Evolutionary conservation across 1,284 basidiomycete species (phyloP).

Genomic region (Pseudozyma sp.): DNA sequence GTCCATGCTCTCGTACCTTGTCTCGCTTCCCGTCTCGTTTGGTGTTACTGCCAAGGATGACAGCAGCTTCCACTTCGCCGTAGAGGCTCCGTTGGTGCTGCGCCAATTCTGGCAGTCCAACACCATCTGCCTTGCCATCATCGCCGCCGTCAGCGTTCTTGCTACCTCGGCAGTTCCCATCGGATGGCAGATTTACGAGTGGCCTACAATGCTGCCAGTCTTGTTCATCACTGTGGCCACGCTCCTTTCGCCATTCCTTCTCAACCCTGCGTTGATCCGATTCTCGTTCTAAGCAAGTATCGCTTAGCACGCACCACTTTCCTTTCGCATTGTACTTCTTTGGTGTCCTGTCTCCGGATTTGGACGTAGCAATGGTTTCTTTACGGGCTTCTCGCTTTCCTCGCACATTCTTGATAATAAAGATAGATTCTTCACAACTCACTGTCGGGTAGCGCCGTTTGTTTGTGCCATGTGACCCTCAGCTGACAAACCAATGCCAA

Average conservation of each 20-base stretch:
- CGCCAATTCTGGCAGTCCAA: slow-evolving; percentile 41
- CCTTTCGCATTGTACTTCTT: not conserved
- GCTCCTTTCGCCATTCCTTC: slow-evolving; percentile 22
- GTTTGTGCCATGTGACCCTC: too few species aligned
- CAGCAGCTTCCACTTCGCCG: slow-evolving; percentile 78
- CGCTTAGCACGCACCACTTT: not conserved
- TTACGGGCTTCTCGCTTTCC: not conserved
- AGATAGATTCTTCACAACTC: too few species aligned
- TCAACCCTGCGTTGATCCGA: slow-evolving; percentile 28
- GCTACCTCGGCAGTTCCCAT: slow-evolving; percentile 22
- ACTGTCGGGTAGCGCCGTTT: too few species aligned
- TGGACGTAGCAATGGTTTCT: slow-evolving; percentile 9
- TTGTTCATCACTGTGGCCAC: slow-evolving; percentile 25
- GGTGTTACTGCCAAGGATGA: slow-evolving; percentile 63
- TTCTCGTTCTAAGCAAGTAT: slow-evolving; percentile 24
- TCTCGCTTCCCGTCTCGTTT: slow-evolving; percentile 86
- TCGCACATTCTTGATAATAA: slow-evolving; percentile 3
- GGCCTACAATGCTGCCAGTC: slow-evolving; percentile 27
- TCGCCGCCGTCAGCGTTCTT: slow-evolving; percentile 19
- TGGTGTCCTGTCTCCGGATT: not conserved
- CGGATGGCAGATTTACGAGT: slow-evolving; percentile 30
- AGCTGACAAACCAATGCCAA: too few species aligned
- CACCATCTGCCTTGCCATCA: slow-evolving; percentile 19
- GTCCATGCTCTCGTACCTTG: slow-evolving; percentile 80
- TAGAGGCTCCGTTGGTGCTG: slow-evolving; percentile 81